Base-by-base conservation (phyloP, 2,329 filamentous ascomycete species). In the Mycocentrospora acerina region DNA sequence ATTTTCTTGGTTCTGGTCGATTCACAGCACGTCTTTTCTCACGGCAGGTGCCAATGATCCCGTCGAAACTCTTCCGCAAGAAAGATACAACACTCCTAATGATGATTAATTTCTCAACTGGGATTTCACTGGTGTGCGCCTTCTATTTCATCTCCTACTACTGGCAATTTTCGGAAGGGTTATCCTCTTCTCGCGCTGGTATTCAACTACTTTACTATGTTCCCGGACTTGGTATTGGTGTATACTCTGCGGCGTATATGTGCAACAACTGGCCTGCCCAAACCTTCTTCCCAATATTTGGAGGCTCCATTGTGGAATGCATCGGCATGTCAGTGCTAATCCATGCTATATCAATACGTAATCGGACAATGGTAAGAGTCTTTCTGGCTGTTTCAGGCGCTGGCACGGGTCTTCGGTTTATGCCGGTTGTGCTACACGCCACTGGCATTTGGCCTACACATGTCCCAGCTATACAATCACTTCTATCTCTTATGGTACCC, bases 111-210 rank as follows among this genome's bases (percentile, higher is more conserved):
- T 79, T 83, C 52, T 71, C 75, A 3, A 76, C 77, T 0, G 83
- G 83, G 4, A 76, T 80, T 51, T 73, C 66, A 1, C 62, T 73
- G 48, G 75, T 75, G 57, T 70, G 75, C 10, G 77, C 82, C 1
- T 78, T 86, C 48, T 87, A 86, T 60, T 87, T 86, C 51, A 79
- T 83, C 49, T 80, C 79, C 12, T 74, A 86, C 13, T 87, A 85
- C 61, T 86, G 86, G 59, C 78, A 79, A 2, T 66, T 84, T 12
- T 82, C 85, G 0, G 68, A 80, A 61, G 73, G 71, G 5, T 78
- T 78, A 44, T 60, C 48, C 18, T 71, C 67, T 18, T 75, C 73
- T 16, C 45, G 58, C 37, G 56, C 62, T 2, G 63, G 63, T n/a
- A 37, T 60, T 55, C 75, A 82, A 41, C 68, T 87, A 9, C 64